Base-by-base conservation (phyloP, 495 filamentous ascomycete genomes). In the Chaetomidium leptoderma region DNA sequence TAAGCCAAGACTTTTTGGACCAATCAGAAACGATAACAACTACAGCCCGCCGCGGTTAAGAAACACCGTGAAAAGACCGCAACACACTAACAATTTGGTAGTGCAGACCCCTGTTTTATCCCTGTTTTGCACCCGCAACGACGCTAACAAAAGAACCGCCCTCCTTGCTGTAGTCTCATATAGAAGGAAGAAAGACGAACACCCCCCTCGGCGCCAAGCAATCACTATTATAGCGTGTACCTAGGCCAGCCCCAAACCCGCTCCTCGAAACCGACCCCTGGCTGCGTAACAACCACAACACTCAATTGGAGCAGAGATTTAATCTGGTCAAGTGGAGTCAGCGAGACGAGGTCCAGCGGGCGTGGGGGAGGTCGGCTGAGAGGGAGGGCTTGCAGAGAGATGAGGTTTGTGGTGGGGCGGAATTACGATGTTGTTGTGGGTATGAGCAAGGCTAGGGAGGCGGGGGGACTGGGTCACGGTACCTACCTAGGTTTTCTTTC, bases 371-470 rank as follows among this genome's bases (percentile, higher is more conserved):
- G 55, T 56, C 83, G 10, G 72, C 69, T n/a, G 69, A 77, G 35
- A 66, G 70, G 43, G 70, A 84, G 26, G 70, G 72, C 2, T 61
- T 83, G 42, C 73, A 81, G 37, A 69, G 76, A 47, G 68, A 74
- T 77, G 45, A 74, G 68, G 2, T 81, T 81, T 51, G 66, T 78
- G 6, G 63, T 85, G 26, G 80, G 79, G 3, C 64, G 81, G 47
- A 71, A 76, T 40, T 84, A 72, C 46, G 70, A 75, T 62, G 17
- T 78, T 37, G 72, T 84, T 21, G 61, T 73, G 27, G 79, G 70
- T 54, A 83, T 85, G 80, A 81, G 76, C 55, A 85, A 84, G 65
- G 81, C 82, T 13, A 74, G 81, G 59, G 77, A 74, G 67, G 46
- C 69, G 30, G 78, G 76, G 13, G 74, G 74, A 74, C 65, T 6